Evolutionary conservation across 2,329 filamentous ascomycete genomes (phyloP).

Genomic region (Fonsecaea nubica): DNA sequence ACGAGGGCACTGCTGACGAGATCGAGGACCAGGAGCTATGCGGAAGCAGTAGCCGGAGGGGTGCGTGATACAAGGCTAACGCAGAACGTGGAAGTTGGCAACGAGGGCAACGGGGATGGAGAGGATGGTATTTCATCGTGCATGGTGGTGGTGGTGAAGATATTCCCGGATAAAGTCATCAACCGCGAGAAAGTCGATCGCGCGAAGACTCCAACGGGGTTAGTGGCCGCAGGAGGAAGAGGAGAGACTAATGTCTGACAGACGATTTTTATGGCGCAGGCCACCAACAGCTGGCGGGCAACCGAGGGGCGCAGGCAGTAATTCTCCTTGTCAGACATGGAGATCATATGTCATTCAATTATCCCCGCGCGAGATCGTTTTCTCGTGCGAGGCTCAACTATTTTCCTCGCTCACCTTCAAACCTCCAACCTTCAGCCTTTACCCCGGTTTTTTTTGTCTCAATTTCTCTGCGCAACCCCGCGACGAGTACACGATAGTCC

Average conservation of each 20-base stretch:
- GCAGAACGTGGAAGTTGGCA: neutral
- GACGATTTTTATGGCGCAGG: neutral
- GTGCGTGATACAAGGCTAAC: neutral
- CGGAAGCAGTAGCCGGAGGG: neutral
- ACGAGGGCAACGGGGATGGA: neutral
- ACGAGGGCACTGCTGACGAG: neutral
- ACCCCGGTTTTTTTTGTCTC: neutral
- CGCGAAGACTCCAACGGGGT: constrained; percentile 2
- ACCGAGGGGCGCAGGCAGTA: neutral
- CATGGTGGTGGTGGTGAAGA: neutral
- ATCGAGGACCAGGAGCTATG: neutral
- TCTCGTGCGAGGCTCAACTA: constrained; percentile 1
- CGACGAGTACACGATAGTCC: neutral
- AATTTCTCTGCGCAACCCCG: neutral
- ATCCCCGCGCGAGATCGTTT: neutral
- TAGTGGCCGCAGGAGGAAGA: neutral
- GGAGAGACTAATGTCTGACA: neutral
- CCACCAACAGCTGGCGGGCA: neutral
- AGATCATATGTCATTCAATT: neutral
- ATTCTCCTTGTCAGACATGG: neutral
- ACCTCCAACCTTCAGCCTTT: neutral
- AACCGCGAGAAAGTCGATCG: neutral
- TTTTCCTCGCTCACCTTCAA: neutral
- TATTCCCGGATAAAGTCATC: constrained; percentile 3
- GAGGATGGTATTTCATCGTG: neutral